Percentiles rank a stretch among this genome's conserved stretches.
These are phyloP conservation scores for Brassica napus DNA, from an alignment of 345 rosid species.

Conservation along the genomic window Da-Ae NC_063450.1:49586501-49587000, in stretches of 20 bases:
- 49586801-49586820: neutral
- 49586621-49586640: constrained; percentile 61
- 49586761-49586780: constrained; percentile 2
- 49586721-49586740: constrained; percentile 82
- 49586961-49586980: constrained; percentile 76
- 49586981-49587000: constrained; percentile 74
- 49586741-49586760: constrained; percentile 70
- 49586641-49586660: constrained; percentile 1
- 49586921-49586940: constrained; percentile 60
- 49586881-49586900: constrained; percentile 86
- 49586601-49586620: constrained; percentile 88
- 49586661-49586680: neutral
- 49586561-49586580: constrained; percentile 85
- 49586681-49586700: constrained; percentile 46
- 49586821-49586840: constrained; percentile 69
- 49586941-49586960: constrained; percentile 75
- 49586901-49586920: constrained; percentile 42
- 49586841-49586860: constrained; percentile 73
- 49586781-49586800: neutral
- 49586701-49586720: constrained; percentile 97
- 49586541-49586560: constrained; percentile 72
- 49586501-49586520: constrained; percentile 91
- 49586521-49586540: constrained; percentile 98
- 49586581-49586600: constrained; percentile 87
- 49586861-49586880: constrained; percentile 82